phyloP scores from a whole-genome alignment of 371 early-diverging fungal genomes.

The Haplosporangium sp. region DNA sequence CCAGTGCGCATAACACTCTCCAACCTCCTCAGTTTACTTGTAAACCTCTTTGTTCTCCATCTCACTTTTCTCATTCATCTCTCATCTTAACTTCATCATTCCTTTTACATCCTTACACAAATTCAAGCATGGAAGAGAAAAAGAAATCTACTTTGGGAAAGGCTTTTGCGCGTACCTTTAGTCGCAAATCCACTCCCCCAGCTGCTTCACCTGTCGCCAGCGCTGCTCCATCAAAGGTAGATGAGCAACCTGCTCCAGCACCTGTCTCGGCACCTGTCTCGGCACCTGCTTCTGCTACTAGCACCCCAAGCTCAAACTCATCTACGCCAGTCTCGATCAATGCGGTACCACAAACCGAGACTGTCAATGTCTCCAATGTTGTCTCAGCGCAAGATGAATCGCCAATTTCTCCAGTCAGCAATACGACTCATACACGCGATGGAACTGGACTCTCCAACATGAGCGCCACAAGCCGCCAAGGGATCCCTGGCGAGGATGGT shows the following conservation, averaged over 20 bases:
- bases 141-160: constrained; percentile 46
- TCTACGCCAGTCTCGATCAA: constrained; percentile 34
- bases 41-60: background rate
- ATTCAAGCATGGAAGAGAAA: constrained; percentile 40
- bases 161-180: constrained; percentile 49
- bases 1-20: background rate
- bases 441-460: constrained; percentile 41
- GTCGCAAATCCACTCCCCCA: constrained; percentile 24
- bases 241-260: background rate
- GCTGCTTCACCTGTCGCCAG: constrained; percentile 16
- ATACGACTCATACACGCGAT: constrained; percentile 34
- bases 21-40: background rate
- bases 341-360: constrained; percentile 10
- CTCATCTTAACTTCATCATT: background rate
- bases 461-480: constrained; percentile 33
- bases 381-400: constrained; percentile 26
- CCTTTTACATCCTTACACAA: background rate
- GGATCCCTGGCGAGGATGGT: constrained; percentile 24
- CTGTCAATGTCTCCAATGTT: constrained; percentile 7
- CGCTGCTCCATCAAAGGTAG: background rate
- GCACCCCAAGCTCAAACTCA: constrained; percentile 8
- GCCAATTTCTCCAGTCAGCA: constrained; percentile 23
- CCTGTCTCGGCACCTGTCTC: background rate
- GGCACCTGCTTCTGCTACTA: background rate
- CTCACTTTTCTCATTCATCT: constrained; percentile 2